Evolutionary conservation across 306 rosid genomes (phyloP).

Genomic region (Potentilla sterilis): DNA sequence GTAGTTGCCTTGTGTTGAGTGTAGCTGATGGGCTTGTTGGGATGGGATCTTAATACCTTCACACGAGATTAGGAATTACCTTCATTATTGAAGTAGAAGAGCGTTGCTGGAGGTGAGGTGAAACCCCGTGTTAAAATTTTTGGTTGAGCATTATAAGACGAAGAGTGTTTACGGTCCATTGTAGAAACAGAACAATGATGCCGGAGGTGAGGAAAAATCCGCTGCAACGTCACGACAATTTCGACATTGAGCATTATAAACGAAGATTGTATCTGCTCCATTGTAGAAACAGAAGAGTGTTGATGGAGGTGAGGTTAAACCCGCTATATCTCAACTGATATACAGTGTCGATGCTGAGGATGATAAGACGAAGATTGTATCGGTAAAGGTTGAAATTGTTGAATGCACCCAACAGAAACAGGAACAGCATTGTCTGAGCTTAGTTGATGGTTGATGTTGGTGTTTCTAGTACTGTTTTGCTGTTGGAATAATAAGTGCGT

Average conservation of each 20-base stretch:
- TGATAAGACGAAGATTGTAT: not conserved
- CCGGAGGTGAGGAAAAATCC: not conserved
- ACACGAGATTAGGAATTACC: no score
- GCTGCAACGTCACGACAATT: not conserved
- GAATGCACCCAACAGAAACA: not conserved
- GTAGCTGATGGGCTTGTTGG: not conserved
- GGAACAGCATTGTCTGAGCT: not conserved
- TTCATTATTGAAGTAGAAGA: not conserved
- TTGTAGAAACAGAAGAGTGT: not conserved
- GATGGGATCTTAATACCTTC: not conserved
- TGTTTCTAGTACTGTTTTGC: not conserved
- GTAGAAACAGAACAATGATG: not conserved
- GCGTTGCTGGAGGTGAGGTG: not conserved
- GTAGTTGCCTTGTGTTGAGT: not conserved
- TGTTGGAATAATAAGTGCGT: not conserved
- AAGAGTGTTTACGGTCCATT: not conserved
- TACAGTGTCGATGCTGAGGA: not conserved
- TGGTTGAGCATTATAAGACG: not conserved
- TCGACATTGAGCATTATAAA: not conserved
- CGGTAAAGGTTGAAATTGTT: not conserved
- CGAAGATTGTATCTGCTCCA: not conserved
- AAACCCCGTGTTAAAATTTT: not conserved
- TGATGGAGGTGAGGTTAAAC: not conserved
- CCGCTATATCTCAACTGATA: not conserved
- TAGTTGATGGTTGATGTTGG: not conserved